Evolutionary conservation across 192 early-diverging fungal genomes (phyloP).

Genomic region (Podila horticola): DNA sequence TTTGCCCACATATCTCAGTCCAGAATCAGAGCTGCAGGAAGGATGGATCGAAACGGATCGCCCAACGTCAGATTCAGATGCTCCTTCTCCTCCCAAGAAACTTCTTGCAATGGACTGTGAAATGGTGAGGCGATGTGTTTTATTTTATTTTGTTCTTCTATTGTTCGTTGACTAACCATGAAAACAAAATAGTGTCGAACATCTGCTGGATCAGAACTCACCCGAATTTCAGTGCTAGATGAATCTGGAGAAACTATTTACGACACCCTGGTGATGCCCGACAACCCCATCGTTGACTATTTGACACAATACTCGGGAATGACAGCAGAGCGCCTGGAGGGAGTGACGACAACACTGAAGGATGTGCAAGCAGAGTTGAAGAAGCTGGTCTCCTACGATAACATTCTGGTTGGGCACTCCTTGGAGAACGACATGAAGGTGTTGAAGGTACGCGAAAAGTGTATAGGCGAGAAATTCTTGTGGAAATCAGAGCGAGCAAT

Average conservation of each 20-base stretch:
- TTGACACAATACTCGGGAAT: conserved; percentile 67
- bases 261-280: conserved; percentile 63
- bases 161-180: neutral
- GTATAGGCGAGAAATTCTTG: neutral
- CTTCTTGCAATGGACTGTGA: conserved; percentile 69
- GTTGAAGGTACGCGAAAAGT: conserved; percentile 44
- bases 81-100: conserved; percentile 9
- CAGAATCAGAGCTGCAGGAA: neutral
- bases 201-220: conserved; percentile 54
- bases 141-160: neutral
- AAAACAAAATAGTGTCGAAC: conserved; percentile 33
- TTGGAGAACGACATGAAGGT: conserved; percentile 78
- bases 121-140: conserved; percentile 56
- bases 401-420: conserved; percentile 63
- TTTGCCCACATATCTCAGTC: conserved; percentile 22
- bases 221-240: conserved; percentile 62
- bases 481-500: neutral
- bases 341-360: conserved; percentile 49
- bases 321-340: conserved; percentile 55
- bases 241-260: conserved; percentile 54
- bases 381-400: conserved; percentile 57
- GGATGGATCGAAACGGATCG: conserved; percentile 27
- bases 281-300: conserved; percentile 61
- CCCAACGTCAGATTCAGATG: neutral
- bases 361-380: conserved; percentile 62